Base-by-base conservation (phyloP, 805 yeast genomes). In the Priceomyces medius region DNA sequence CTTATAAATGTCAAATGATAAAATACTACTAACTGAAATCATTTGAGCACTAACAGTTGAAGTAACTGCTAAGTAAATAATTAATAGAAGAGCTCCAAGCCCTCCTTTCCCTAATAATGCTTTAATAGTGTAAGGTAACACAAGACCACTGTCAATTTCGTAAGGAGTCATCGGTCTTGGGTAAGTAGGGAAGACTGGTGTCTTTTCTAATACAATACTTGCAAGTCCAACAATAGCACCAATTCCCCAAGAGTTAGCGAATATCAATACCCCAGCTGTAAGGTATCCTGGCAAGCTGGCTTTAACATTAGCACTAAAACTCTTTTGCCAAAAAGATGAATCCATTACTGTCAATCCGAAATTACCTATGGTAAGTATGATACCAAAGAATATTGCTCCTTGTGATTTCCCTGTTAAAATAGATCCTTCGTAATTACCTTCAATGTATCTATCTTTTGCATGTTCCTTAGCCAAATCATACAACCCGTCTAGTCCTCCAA, bases 1-100 rank as follows among this genome's bases (percentile, higher is more conserved):
- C 61, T 70, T 64, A 57, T 65, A 74, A 42, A 73, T 62, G 52
- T 74, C 80, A 48, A 68, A 74, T 2, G 78, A 71, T 31, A 73
- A 45, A 42, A 68, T 64, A 40, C 67, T 58, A 40, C 68, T 59
- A 20, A 66, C 71, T 2, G 72, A 64, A 31, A 68, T 62, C 61
- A 68, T 49, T 46, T 68, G 67, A 4, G 73, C 70, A 40, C 68
- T 60, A 13, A 64, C 66, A 3, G 73, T 63, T n/a, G 72, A 65
- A 8, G 73, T 68, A 20, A 67, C 71, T 2, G 72, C 68, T 43
- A 66, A 55, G 45, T 64, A 68, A 20, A 68, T 52, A 35, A 65
- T 54, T 28, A 68, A 50, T 19, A 68, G 49, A 23, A 57, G 45
- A 8, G 60, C 68, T 12, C 63, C 69, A 28, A 62, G 52, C 7